Evolutionary conservation across 2,329 filamentous ascomycete genomes (phyloP), one percentile per base, ranked within the genome.

Genomic region (Neophaeococcomyces mojaviensis): DNA sequence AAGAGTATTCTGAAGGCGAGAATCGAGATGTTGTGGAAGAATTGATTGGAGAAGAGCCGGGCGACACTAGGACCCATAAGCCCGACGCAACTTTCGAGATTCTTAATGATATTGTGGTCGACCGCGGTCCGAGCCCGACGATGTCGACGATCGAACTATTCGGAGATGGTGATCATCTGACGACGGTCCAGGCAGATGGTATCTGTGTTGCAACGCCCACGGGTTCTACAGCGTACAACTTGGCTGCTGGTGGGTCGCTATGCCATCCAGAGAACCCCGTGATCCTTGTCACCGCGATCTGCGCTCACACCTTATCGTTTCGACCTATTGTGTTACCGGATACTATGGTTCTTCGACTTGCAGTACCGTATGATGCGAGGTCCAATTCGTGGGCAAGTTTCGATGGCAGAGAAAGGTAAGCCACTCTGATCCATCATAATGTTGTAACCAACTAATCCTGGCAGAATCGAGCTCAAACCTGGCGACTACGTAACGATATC

Each of bases 361-460:
- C 90, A 9, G 89, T 97, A n/a, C 92, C 92, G 0, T 97, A 95
- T 63, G 84, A 94, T 64, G 87, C 89, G 7, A 76, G 92, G 40
- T 88, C 88, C 3, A 84, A 81, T 56, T 89, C 85, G 33, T 98
- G 92, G 90, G 92, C 89, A n/a, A 94, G 88, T 64, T 98, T 98
- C 62, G 92, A 98, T 65, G 92, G 92, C 1, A 78, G 88, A 50
- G 88, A 96, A 70, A 80, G 88, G 68, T 76, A 58, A 56, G 65
- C 40, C 15, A 7, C 24, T 33, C 13, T 5, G 10, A 19, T 9
- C 13, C 9, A 13, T 47, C 12, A 37, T 42, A 18, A 36, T 10
- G 5, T 18, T 22, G 7, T 46, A 31, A 40, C n/a, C 8, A 24
- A 26, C 44, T 55, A 38, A 54, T 22, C 20, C 30, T 15, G 37